Evolutionary conservation across 768 basidiomycete species (phyloP).

Genomic region (Suillus lakei): DNA sequence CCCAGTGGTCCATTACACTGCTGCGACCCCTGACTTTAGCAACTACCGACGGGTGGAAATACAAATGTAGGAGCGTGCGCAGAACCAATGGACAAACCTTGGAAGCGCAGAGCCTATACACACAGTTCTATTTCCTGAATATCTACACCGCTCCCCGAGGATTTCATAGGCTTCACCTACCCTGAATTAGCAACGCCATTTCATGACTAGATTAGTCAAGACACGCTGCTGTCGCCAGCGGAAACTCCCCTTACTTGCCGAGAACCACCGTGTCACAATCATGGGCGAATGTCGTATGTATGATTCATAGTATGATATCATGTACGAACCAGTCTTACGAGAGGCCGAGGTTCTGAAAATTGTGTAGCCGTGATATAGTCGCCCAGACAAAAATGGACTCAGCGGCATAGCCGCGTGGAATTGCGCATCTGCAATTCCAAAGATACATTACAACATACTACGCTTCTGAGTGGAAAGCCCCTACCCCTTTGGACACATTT

Average conservation of each 20-base stretch:
- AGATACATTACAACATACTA: constrained; percentile 5
- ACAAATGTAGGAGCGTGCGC: neutral
- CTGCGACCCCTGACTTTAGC: neutral
- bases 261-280: neutral
- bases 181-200: neutral
- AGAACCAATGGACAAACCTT: neutral
- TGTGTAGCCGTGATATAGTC: neutral
- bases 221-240: neutral
- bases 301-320: neutral
- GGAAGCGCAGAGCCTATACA: neutral
- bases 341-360: neutral
- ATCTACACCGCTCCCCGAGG: neutral
- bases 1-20: no score
- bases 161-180: neutral
- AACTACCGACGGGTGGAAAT: neutral
- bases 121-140: neutral
- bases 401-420: constrained; percentile 8
- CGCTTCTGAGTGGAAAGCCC: constrained; percentile 4
- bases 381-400: neutral
- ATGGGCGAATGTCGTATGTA: neutral
- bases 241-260: neutral
- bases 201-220: neutral
- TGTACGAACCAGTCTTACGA: neutral
- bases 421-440: neutral
- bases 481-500: constrained; percentile 21